Percentiles rank a stretch among this genome's conserved stretches.
Evolutionary conservation across 805 yeast species (phyloP).

Genomic region (Spathaspora hagerdaliae): DNA sequence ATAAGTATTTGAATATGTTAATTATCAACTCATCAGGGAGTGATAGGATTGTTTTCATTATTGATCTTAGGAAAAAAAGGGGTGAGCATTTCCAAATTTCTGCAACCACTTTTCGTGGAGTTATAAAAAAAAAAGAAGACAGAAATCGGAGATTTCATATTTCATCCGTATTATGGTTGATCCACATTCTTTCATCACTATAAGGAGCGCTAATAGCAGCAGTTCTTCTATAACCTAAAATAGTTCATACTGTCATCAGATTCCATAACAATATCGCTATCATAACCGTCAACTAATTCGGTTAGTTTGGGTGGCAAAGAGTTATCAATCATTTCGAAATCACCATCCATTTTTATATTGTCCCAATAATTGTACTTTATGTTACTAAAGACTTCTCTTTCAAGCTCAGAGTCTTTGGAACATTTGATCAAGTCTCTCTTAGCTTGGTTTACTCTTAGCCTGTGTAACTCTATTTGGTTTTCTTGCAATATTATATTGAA

Average conservation of each 20-base stretch:
- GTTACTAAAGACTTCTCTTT: constrained; percentile 13
- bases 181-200: neutral
- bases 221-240: neutral
- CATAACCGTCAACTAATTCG: neutral
- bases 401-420: constrained; percentile 3
- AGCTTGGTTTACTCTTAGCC: constrained; percentile 11
- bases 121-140: too few relatives aligned
- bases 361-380: constrained; percentile 37
- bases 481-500: constrained; percentile 23
- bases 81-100: neutral
- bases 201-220: neutral
- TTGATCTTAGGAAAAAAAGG: neutral
- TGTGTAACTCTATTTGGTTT: constrained; percentile 17
- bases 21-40: constrained; percentile 18
- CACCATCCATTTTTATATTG: constrained; percentile 19
- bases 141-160: too few relatives aligned
- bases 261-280: constrained; percentile 1
- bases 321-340: constrained; percentile 23
- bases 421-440: neutral
- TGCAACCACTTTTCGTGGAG: too few relatives aligned
- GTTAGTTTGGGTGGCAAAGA: neutral
- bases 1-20: constrained; percentile 10
- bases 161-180: too few relatives aligned
- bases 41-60: constrained; percentile 1
- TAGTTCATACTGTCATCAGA: neutral